Conservation (phyloP, 148 eudicot genomes). For the Polygonum maritimum region DNA sequence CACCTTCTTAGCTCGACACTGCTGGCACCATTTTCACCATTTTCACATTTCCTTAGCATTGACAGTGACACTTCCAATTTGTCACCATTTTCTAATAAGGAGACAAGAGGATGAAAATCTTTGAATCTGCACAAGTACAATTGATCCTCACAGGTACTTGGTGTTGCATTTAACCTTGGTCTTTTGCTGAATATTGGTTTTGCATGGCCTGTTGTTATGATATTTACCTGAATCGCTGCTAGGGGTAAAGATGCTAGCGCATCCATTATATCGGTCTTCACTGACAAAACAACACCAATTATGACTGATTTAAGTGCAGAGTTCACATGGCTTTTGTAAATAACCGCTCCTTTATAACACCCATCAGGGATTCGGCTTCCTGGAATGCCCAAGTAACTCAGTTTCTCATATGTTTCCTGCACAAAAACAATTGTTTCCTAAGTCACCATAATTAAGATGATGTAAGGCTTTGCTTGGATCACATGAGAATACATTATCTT, state of each 20-base stretch:
- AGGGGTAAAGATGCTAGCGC: slow-evolving; percentile 16
- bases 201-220: slow-evolving; percentile 16
- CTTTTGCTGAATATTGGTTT: slow-evolving; percentile 17
- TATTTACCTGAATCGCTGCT: slow-evolving; percentile 24
- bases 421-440: neutral
- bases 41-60: neutral
- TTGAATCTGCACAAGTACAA: slow-evolving; percentile 41
- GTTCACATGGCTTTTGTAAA: slow-evolving; percentile 28
- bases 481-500: no score
- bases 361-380: slow-evolving; percentile 50
- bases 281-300: slow-evolving; percentile 36
- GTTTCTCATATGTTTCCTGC: slow-evolving; percentile 40
- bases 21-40: neutral
- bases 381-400: slow-evolving; percentile 34
- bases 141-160: slow-evolving; percentile 37
- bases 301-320: slow-evolving; percentile 32
- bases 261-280: slow-evolving; percentile 15
- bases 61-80: slow-evolving; percentile 19
- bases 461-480: no score
- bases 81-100: slow-evolving; percentile 34
- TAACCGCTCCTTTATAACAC: slow-evolving; percentile 28
- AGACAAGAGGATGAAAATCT: slow-evolving; percentile 31
- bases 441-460: neutral
- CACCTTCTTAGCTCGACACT: slow-evolving; percentile 33
- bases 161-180: slow-evolving; percentile 28